Conservation (phyloP, 2,329 filamentous ascomycete species). For the Aspergillus felis region DNA sequence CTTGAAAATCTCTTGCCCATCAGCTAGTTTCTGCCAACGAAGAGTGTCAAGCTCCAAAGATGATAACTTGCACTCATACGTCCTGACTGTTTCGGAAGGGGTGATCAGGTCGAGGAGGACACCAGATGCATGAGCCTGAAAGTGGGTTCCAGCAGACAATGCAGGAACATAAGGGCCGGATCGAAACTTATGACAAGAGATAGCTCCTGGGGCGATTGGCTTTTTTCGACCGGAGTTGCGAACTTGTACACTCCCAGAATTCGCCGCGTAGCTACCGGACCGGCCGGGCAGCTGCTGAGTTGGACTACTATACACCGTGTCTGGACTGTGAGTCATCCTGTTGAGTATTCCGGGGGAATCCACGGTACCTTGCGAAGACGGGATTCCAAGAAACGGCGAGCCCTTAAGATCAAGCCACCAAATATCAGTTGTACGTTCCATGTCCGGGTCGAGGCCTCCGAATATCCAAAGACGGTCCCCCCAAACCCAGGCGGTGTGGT, state of each 20-base stretch:
- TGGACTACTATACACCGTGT: slow-evolving; percentile 33
- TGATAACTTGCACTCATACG: slow-evolving; percentile 84
- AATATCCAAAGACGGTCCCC: slow-evolving; percentile 93
- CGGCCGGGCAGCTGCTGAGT: slow-evolving; percentile 35
- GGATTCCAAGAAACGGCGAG: slow-evolving; percentile 75
- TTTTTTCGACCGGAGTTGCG: slow-evolving; percentile 49
- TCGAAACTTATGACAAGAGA: slow-evolving; percentile 85
- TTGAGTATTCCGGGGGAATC: slow-evolving; percentile 35
- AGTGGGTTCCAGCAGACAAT: slow-evolving; percentile 88
- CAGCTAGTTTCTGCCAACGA: slow-evolving; percentile 91
- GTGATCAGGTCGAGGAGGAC: slow-evolving; percentile 92
- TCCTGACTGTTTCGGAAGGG: slow-evolving; percentile 79
- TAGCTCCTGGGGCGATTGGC: slow-evolving; percentile 71
- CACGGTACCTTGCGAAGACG: slow-evolving; percentile 55
- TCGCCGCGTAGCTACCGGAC: slow-evolving; percentile 65
- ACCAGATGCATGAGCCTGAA: slow-evolving; percentile 90
- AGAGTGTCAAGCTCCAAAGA: slow-evolving; percentile 81
- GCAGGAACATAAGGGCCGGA: slow-evolving; percentile 81
- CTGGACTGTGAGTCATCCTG: slow-evolving; percentile 38
- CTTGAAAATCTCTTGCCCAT: slow-evolving; percentile 90
- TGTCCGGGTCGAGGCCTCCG: slow-evolving; percentile 88
- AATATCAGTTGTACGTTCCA: slow-evolving; percentile 93
- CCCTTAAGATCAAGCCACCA: slow-evolving; percentile 97
- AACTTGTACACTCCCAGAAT: slow-evolving; percentile 59
- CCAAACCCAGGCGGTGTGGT: slow-evolving; percentile 93